phyloP scores from a whole-genome alignment of 2,329 filamentous ascomycete species.

The Cladorrhinum sp. region DNA sequence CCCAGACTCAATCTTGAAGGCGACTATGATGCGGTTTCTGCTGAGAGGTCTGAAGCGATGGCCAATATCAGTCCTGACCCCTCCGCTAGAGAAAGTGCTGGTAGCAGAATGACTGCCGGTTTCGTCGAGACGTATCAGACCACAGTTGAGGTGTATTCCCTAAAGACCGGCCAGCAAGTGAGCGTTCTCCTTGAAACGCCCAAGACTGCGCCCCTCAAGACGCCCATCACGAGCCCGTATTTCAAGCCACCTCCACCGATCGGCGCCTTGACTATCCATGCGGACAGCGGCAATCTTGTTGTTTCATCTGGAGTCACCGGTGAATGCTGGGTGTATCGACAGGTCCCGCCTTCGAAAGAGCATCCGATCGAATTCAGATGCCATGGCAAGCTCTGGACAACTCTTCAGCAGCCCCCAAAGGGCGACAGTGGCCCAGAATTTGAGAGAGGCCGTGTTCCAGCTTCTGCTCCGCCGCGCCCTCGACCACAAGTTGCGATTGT shows the following conservation, averaged over 20 bases:
- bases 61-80: slow-evolving; percentile 40
- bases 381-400: slow-evolving; percentile 89
- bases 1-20: slow-evolving; percentile 37
- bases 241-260: slow-evolving; percentile 67
- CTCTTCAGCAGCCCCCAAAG: slow-evolving; percentile 61
- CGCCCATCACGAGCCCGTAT: slow-evolving; percentile 58
- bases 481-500: slow-evolving; percentile 61
- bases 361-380: slow-evolving; percentile 55
- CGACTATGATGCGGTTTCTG: slow-evolving; percentile 38
- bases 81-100: slow-evolving; percentile 28
- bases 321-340: slow-evolving; percentile 76
- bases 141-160: slow-evolving; percentile 82
- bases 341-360: slow-evolving; percentile 44
- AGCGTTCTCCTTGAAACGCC: slow-evolving; percentile 71
- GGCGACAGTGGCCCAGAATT: slow-evolving; percentile 47
- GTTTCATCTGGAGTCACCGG: slow-evolving; percentile 80
- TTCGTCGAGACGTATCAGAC: slow-evolving; percentile 71
- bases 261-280: slow-evolving; percentile 71
- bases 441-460: slow-evolving; percentile 39
- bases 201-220: slow-evolving; percentile 52
- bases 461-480: slow-evolving; percentile 39
- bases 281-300: slow-evolving; percentile 67
- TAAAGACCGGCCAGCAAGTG: slow-evolving; percentile 69
- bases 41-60: slow-evolving; percentile 40
- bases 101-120: slow-evolving; percentile 36